A percentile compares a stretch with the other conserved stretches of the same genome.
Conservation (phyloP, 2,329 filamentous ascomycete species). For the Neoascochyta sp. region DNA sequence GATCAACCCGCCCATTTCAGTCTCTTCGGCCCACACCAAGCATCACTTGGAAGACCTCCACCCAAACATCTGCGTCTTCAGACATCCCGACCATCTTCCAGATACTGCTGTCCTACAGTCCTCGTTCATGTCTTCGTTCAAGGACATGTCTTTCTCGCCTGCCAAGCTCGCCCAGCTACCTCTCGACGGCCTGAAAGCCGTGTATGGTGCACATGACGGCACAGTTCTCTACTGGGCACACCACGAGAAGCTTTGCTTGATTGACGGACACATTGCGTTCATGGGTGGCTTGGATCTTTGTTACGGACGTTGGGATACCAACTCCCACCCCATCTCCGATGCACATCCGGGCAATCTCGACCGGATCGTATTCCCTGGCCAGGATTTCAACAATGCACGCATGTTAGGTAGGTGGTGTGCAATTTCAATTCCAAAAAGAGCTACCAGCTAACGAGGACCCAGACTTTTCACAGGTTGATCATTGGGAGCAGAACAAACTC, state of each 20-base stretch:
- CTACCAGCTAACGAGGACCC: constrained; percentile 10
- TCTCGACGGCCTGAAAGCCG: constrained; percentile 66
- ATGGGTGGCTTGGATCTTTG: constrained; percentile 88
- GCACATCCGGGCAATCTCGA: constrained; percentile 75
- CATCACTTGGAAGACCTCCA: constrained; percentile 72
- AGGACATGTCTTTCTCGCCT: constrained; percentile 54
- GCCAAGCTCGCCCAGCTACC: constrained; percentile 62
- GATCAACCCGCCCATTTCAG: constrained; percentile 45
- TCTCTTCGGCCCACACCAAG: constrained; percentile 72
- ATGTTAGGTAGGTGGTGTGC: constrained; percentile 63
- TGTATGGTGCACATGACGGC: constrained; percentile 79
- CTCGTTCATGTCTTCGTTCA: constrained; percentile 53
- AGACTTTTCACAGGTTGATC: constrained; percentile 69
- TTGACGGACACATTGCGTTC: constrained; percentile 77
- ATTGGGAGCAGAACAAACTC: constrained; percentile 84
- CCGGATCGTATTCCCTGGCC: constrained; percentile 76
- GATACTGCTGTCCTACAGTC: constrained; percentile 65
- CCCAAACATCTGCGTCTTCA: constrained; percentile 81
- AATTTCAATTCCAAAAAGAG: no score
- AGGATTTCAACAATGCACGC: constrained; percentile 87
- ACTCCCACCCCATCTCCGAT: constrained; percentile 80
- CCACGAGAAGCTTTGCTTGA: constrained; percentile 82
- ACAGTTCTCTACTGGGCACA: constrained; percentile 89
- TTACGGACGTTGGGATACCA: constrained; percentile 84
- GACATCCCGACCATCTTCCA: constrained; percentile 83